Evolutionary conservation across 192 early-diverging fungal genomes (phyloP), one percentile per base, ranked within the genome.

Genomic region (Coemansia sp.): DNA sequence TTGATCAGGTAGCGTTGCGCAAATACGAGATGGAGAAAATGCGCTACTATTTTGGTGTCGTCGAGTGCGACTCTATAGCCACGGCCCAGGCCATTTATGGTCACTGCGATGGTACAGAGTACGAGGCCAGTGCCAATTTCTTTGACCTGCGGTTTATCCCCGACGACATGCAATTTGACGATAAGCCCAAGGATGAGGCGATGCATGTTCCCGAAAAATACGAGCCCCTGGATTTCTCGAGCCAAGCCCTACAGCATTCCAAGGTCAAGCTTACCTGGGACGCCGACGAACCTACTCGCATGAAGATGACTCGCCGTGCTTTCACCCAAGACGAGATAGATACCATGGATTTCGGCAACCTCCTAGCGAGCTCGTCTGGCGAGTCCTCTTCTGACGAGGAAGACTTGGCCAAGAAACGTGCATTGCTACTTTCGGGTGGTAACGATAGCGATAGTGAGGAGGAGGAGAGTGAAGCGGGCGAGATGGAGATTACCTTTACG

Each of bases 181-280:
- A 94, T 64, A 68, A 78, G 7, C 89, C 92, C 32, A 82, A 79
- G 52, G 89, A 92, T 26, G 83, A 79, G 50, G 88, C 88, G 2
- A 83, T 75, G 44, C 67, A 82, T 11, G 85, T 80, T 7, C 88
- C 90, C n/a, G 91, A 90, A 40, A 84, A 88, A 42, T 89, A 92
- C 70, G 85, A 84, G 72, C 90, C 90, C 8, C 66, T 80, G 13
- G 88, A 91, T 14, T 94, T 94, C 76, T 82, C 86, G 2, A 95
- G 93, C 3, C 79, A 85, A 47, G 96, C 93, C 13, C 81, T 99
- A 55, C 92, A 95, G 77, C 94, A 96, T 78, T 94, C 95, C 3
- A 92, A 91, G 32, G 93, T 95, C n/a, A 92, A 92, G 75, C 84
- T 99, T 40, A 96, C 94, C 0, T 99, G 97, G 97, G 97, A 99